Percentiles rank a stretch among this genome's conserved stretches.
Evolutionary conservation across 495 filamentous ascomycete species (phyloP).

Genomic region (Neurospora sublineolata): DNA sequence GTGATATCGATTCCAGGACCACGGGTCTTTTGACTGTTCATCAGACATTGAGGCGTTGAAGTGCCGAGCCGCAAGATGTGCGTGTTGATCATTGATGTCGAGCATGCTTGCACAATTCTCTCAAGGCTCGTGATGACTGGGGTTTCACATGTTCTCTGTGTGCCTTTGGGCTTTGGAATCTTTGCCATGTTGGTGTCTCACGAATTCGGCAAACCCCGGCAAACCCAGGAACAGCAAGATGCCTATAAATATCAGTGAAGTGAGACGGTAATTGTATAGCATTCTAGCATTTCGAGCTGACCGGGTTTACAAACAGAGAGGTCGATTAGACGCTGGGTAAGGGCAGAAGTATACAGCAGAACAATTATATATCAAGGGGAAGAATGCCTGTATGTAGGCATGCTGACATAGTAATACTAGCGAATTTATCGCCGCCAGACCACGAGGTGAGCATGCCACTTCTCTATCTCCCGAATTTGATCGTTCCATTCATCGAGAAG

Average conservation of each 20-base stretch:
- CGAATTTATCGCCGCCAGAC: neutral
- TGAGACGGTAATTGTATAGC: neutral
- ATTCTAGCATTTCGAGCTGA: neutral
- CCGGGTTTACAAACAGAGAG: neutral
- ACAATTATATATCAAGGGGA: neutral
- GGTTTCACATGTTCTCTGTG: neutral
- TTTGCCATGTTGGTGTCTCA: neutral
- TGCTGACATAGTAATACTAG: neutral
- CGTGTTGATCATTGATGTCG: neutral
- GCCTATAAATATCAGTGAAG: neutral
- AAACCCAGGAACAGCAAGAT: neutral
- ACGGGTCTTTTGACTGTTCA: neutral
- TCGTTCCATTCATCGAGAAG: neutral
- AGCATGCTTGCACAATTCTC: neutral
- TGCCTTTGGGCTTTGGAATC: neutral
- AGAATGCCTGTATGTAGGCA: neutral
- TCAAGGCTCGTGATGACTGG: neutral
- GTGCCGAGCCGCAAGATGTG: neutral
- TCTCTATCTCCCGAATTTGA: neutral
- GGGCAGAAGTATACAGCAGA: neutral
- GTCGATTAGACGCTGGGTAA: neutral
- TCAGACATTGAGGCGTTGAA: neutral
- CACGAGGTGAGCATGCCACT: neutral
- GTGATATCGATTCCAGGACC: neutral
- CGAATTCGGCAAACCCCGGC: neutral